Conservation (phyloP, 106 monocot species). For the Allium cepa region DNA sequence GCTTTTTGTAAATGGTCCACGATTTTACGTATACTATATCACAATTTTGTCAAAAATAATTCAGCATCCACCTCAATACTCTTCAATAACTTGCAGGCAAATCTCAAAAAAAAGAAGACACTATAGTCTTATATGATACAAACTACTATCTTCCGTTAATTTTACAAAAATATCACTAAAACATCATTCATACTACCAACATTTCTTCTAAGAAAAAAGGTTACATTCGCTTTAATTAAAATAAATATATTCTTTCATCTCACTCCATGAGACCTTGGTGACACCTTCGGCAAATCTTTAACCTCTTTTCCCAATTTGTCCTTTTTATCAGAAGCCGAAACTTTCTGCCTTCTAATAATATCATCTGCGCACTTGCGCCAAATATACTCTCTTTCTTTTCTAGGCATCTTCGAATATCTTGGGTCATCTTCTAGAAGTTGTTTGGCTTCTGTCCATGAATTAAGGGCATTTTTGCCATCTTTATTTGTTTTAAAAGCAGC, state of each 20-base stretch:
- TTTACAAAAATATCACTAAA: background rate
- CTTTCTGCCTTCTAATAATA: conserved; percentile 34
- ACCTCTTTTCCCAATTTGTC: conserved; percentile 21
- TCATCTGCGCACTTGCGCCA: conserved; percentile 62
- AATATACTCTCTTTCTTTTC: conserved; percentile 73
- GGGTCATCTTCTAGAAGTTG: conserved; percentile 51
- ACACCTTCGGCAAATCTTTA: conserved; percentile 4
- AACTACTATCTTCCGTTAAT: background rate
- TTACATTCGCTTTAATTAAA: background rate
- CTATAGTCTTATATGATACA: background rate
- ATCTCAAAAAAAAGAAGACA: background rate
- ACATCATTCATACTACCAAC: background rate
- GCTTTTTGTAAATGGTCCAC: too few species aligned
- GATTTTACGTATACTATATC: too few species aligned
- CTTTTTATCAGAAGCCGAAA: conserved; percentile 20
- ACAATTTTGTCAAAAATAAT: background rate
- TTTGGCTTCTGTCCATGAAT: conserved; percentile 86
- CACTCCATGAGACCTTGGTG: conserved; percentile 13
- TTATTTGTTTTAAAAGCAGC: conserved; percentile 8
- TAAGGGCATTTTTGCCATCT: conserved; percentile 38
- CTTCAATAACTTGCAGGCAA: background rate
- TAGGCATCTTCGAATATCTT: conserved; percentile 71
- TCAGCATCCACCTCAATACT: background rate
- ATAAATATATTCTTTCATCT: background rate
- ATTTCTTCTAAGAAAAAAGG: background rate